A percentile compares a stretch with the other conserved stretches of the same genome.
phyloP scores from a whole-genome alignment of 2,329 filamentous ascomycete genomes.

The Aspergillus ochraceoroseus region DNA sequence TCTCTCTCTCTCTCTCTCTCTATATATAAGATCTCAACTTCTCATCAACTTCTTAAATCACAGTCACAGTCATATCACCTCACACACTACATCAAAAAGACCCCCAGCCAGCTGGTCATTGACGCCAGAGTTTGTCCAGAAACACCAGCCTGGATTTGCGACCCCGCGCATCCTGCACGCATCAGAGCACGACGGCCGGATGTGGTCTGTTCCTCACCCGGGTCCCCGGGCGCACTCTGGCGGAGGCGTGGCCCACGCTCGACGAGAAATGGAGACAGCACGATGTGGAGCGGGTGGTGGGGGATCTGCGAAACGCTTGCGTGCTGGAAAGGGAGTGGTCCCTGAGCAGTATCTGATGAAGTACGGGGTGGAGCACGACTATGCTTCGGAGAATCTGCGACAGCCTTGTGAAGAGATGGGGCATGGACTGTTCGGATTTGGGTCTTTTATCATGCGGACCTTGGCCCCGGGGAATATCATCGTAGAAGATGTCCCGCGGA shows the following conservation, averaged over 20 bases:
- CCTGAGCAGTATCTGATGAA: not conserved
- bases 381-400: not conserved
- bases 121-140: no score
- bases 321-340: not conserved
- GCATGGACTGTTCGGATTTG: constrained; percentile 2
- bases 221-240: not conserved
- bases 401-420: not conserved
- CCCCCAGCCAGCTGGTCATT: no score
- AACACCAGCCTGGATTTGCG: not conserved
- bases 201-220: not conserved
- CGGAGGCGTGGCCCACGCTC: not conserved
- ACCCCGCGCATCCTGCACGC: not conserved
- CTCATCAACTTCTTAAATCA: no score
- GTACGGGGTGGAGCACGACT: not conserved
- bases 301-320: not conserved
- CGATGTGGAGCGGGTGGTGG: not conserved
- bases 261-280: not conserved
- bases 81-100: no score
- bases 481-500: not conserved
- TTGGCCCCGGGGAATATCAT: not conserved
- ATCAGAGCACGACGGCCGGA: not conserved
- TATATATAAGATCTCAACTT: no score
- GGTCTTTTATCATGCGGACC: constrained; percentile 2
- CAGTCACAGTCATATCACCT: no score
- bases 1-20: no score